Evolutionary conservation across 805 yeast species (phyloP).

Genomic region (Candida golubevii): DNA sequence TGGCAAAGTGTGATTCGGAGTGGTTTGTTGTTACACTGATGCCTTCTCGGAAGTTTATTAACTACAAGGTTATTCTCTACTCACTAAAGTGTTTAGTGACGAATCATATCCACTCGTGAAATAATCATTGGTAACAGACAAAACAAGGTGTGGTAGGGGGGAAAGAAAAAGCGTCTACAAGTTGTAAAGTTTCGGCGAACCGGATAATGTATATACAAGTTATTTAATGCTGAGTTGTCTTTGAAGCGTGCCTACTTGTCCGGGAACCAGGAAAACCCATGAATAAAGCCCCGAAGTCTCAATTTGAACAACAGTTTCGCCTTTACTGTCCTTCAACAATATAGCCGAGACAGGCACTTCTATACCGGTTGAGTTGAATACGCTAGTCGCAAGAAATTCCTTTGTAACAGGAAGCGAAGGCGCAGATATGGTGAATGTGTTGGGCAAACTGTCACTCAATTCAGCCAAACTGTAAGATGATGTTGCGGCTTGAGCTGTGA

Average conservation of each 20-base stretch:
- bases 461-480: conserved; percentile 27
- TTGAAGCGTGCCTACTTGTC: conserved; percentile 19
- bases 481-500: conserved; percentile 17
- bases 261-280: conserved; percentile 28
- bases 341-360: conserved; percentile 26
- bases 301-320: conserved; percentile 17
- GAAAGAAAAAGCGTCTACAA: too few relatives aligned
- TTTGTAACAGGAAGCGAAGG: conserved; percentile 26
- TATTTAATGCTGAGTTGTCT: conserved; percentile 16
- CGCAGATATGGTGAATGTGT: conserved; percentile 17
- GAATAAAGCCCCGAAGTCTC: conserved; percentile 24
- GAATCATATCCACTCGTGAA: too few relatives aligned
- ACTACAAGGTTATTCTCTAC: too few relatives aligned
- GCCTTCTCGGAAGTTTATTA: too few relatives aligned
- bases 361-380: conserved; percentile 30
- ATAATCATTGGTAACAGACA: too few relatives aligned
- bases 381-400: conserved; percentile 19
- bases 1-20: too few relatives aligned
- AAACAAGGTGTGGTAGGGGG: too few relatives aligned
- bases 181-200: too few relatives aligned
- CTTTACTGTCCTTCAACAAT: conserved; percentile 13
- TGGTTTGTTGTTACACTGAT: too few relatives aligned
- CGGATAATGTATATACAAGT: conserved; percentile 7
- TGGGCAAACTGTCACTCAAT: conserved; percentile 29
- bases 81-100: too few relatives aligned